A percentile compares a stretch with the other conserved stretches of the same genome.
Evolutionary conservation across 345 rosid genomes (phyloP).

Genomic region (Salix purpurea): DNA sequence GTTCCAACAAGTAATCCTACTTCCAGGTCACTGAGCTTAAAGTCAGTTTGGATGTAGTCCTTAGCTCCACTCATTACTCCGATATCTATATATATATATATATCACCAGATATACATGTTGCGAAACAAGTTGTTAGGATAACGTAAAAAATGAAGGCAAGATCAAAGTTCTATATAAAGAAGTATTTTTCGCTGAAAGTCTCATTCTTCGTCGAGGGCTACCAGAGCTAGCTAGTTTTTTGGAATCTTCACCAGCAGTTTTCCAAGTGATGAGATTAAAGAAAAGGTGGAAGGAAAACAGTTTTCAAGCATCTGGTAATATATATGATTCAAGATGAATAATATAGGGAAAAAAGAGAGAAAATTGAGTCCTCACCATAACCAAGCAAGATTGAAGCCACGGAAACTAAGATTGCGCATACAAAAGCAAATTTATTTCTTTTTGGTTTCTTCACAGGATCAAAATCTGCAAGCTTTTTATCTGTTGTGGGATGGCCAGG

Average conservation of each 20-base stretch:
- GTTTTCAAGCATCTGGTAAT: too few relatives aligned
- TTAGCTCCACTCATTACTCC: slow-evolving; percentile 92
- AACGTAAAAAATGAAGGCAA: too few relatives aligned
- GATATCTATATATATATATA: slow-evolving; percentile 46
- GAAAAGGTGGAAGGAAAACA: too few relatives aligned
- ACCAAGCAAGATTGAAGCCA: slow-evolving; percentile 80
- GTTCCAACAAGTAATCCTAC: slow-evolving; percentile 56
- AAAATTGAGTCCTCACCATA: slow-evolving; percentile 44
- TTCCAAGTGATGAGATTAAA: not conserved
- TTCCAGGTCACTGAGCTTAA: slow-evolving; percentile 38
- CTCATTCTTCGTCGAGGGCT: too few relatives aligned
- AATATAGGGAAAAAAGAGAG: too few relatives aligned
- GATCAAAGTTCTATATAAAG: too few relatives aligned
- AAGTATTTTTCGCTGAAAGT: too few relatives aligned
- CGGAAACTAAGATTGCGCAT: slow-evolving; percentile 69
- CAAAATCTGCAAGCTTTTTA: slow-evolving; percentile 40
- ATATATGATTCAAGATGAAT: too few relatives aligned
- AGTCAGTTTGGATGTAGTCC: slow-evolving; percentile 43
- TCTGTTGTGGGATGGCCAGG: not conserved
- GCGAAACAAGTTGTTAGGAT: not conserved
- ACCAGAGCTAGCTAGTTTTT: too few relatives aligned
- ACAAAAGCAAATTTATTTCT: slow-evolving; percentile 63
- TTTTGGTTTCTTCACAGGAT: slow-evolving; percentile 44
- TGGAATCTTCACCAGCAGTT: too few relatives aligned
- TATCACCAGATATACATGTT: not conserved